Evolutionary conservation across 83 land plant species (phyloP).

Genomic region (Diphasiastrum complanatum): DNA sequence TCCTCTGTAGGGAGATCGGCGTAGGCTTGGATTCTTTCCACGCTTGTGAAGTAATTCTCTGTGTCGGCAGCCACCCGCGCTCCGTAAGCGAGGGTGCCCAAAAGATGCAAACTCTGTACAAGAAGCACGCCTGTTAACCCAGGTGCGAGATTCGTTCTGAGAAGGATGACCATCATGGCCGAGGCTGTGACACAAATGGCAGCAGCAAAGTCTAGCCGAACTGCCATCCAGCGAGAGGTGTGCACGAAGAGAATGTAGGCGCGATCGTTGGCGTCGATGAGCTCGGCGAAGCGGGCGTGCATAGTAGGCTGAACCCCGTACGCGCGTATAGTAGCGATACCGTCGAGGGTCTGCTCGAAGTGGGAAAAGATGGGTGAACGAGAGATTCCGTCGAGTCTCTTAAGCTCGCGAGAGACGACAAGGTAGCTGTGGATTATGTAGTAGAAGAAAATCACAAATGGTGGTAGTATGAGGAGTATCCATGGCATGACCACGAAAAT

Average conservation of each 20-base stretch:
- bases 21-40: constrained; percentile 34
- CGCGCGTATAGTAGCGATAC: constrained; percentile 29
- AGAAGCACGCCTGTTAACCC: constrained; percentile 37
- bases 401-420: constrained; percentile 27
- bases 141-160: constrained; percentile 22
- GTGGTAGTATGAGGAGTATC: constrained; percentile 28
- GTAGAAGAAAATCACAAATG: constrained; percentile 19
- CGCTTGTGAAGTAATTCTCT: constrained; percentile 35
- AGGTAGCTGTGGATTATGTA: constrained; percentile 27
- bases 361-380: constrained; percentile 38
- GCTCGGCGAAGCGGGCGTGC: constrained; percentile 19
- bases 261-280: constrained; percentile 32
- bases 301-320: constrained; percentile 21
- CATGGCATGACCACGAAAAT: constrained; percentile 31
- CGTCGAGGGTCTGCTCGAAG: constrained; percentile 31
- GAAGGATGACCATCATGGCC: constrained; percentile 23
- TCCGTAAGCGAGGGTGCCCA: constrained; percentile 26
- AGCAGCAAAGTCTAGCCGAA: constrained; percentile 25
- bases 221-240: constrained; percentile 30
- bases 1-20: constrained; percentile 24
- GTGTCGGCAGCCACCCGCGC: constrained; percentile 30
- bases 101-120: constrained; percentile 31
- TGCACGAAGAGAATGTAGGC: constrained; percentile 31
- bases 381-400: constrained; percentile 33
- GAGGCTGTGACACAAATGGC: constrained; percentile 20